Percentiles rank a stretch among this genome's conserved stretches.
These are phyloP conservation scores for Daldinia concentrica DNA, from an alignment of 495 filamentous ascomycete species.

Conservation along the genomic window DNA sequence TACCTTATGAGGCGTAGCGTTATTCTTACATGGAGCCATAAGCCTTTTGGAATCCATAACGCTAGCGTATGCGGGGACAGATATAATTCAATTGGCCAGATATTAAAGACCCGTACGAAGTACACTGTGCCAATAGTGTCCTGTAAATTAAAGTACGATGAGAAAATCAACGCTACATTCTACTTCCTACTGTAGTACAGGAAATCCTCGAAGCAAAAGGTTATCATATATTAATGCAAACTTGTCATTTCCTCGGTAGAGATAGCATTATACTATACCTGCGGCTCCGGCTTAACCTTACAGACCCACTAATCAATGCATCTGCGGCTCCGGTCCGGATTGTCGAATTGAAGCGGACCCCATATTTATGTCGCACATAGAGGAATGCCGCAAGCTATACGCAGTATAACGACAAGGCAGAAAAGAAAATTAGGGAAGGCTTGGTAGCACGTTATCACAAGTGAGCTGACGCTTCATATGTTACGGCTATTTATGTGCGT, in stretches of 20 bases:
- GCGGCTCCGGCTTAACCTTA: too few relatives aligned
- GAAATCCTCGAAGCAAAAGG: too few relatives aligned
- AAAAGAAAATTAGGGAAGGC: neutral
- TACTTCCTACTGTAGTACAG: neutral
- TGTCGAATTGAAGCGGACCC: too few relatives aligned
- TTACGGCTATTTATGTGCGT: neutral
- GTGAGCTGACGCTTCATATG: neutral
- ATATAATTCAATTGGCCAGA: constrained; percentile 33
- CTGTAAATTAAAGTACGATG: neutral
- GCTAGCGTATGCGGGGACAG: constrained; percentile 16
- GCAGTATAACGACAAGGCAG: neutral
- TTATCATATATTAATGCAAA: too few relatives aligned
- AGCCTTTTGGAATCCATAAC: neutral
- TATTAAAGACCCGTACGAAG: constrained; percentile 14
- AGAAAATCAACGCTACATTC: neutral
- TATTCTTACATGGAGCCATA: neutral
- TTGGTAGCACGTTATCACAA: neutral
- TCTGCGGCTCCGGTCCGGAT: too few relatives aligned
- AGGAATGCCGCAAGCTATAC: neutral
- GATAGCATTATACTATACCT: too few relatives aligned
- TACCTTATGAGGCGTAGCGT: constrained; percentile 3
- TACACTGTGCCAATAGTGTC: neutral
- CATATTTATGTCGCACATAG: neutral
- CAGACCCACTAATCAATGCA: too few relatives aligned
- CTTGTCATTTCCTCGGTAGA: too few relatives aligned